Evolutionary conservation across 2,329 filamentous ascomycete genomes (phyloP).

Genomic region (Pseudogymnoascus sp.): DNA sequence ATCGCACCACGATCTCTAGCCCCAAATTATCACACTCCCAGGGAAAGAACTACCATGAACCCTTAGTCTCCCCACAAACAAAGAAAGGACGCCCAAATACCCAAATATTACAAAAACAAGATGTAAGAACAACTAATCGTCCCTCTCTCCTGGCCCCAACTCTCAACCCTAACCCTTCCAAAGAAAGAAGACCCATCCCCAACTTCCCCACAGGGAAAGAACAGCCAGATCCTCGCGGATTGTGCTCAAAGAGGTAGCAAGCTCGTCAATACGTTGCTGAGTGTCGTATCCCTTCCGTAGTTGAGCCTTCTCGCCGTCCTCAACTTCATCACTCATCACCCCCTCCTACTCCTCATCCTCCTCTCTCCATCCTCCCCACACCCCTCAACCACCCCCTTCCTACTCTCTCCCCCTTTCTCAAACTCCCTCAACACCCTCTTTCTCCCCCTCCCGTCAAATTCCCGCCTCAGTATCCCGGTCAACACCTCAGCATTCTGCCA

Average conservation of each 20-base stretch:
- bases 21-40: too few relatives aligned
- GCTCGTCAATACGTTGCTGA: constrained; percentile 85
- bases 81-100: not conserved
- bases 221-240: constrained; percentile 62
- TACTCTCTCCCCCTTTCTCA: not conserved
- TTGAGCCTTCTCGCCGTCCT: constrained; percentile 44
- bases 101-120: not conserved
- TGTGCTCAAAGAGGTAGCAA: constrained; percentile 70
- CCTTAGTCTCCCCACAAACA: not conserved
- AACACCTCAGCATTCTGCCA: not conserved
- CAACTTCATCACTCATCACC: constrained; percentile 59
- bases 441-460: not conserved
- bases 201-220: not conserved
- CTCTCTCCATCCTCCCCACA: not conserved
- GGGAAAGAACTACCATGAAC: too few relatives aligned
- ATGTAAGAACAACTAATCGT: not conserved
- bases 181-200: not conserved
- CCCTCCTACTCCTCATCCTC: not conserved
- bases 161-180: not conserved
- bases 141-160: not conserved
- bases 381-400: not conserved
- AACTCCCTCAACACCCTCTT: not conserved
- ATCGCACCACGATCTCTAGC: too few relatives aligned
- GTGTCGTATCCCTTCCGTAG: constrained; percentile 85
- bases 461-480: not conserved